Conservation (phyloP, 768 basidiomycete species). For the Filobasidium floriforme region DNA sequence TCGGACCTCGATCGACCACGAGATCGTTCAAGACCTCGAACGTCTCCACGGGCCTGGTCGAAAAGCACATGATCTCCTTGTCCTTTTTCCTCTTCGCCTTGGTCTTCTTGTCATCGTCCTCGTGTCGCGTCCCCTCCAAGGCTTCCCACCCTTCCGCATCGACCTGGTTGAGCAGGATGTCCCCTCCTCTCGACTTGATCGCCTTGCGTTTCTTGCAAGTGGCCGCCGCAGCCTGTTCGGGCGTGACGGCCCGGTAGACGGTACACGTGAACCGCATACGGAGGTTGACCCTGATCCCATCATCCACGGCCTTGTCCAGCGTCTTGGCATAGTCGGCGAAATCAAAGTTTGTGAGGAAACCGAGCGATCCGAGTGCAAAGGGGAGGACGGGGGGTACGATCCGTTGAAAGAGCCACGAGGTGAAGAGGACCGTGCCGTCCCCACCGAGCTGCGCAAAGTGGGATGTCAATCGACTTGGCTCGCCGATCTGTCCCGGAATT, state of each 20-base stretch:
- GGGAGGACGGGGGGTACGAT: conserved; percentile 98
- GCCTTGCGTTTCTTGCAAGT: conserved; percentile 55
- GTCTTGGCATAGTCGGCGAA: conserved; percentile 77
- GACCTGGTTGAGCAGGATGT: conserved; percentile 91
- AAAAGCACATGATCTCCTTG: conserved; percentile 97
- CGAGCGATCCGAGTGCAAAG: conserved; percentile 92
- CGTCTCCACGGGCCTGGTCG: conserved; percentile 85
- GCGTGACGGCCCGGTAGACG: conserved; percentile 81
- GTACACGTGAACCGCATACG: conserved; percentile 99
- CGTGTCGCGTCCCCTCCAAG: conserved; percentile 57
- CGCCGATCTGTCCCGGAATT: background rate
- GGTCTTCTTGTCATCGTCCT: conserved; percentile 11
- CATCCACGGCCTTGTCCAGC: conserved; percentile 82
- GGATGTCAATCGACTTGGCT: background rate
- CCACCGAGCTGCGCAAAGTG: conserved; percentile 68
- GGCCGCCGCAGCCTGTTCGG: conserved; percentile 53
- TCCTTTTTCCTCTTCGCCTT: conserved; percentile 56
- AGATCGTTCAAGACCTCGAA: conserved; percentile 97
- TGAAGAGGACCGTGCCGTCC: conserved; percentile 96
- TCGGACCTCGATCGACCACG: conserved; percentile 95
- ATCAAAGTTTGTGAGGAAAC: conserved; percentile 97
- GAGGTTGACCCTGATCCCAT: conserved; percentile 91
- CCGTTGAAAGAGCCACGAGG: conserved; percentile 96
- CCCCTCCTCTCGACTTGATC: conserved; percentile 85
- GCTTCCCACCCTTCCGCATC: conserved; percentile 93